A percentile compares a stretch with the other conserved stretches of the same genome.
Evolutionary conservation across 2,329 filamentous ascomycete species (phyloP).

Genomic region (Neopestalotiopsis rosae): DNA sequence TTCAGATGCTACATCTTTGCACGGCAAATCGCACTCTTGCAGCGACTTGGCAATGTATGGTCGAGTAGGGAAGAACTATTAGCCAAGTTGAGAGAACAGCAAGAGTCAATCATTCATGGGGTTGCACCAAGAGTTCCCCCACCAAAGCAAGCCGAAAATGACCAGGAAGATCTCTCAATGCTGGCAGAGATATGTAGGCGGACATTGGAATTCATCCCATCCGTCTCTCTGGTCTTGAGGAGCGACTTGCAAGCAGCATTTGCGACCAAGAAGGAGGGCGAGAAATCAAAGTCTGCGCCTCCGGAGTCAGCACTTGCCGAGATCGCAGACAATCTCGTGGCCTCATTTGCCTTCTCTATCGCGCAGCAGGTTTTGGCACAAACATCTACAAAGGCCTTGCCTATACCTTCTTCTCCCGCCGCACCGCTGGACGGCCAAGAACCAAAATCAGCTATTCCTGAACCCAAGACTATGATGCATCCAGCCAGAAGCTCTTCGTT

Average conservation of each 20-base stretch:
- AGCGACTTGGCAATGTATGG: slow-evolving; percentile 79
- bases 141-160: slow-evolving; percentile 56
- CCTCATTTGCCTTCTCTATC: slow-evolving; percentile 79
- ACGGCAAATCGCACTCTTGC: slow-evolving; percentile 80
- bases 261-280: slow-evolving; percentile 40
- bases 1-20: slow-evolving; percentile 94
- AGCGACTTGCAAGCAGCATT: slow-evolving; percentile 75
- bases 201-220: slow-evolving; percentile 82
- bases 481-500: slow-evolving; percentile 70
- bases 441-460: slow-evolving; percentile 66
- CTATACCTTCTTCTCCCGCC: slow-evolving; percentile 66
- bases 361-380: slow-evolving; percentile 79
- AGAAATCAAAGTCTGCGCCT: slow-evolving; percentile 27
- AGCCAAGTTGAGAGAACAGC: slow-evolving; percentile 66
- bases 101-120: slow-evolving; percentile 62
- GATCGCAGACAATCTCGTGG: slow-evolving; percentile 74
- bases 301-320: slow-evolving; percentile 49
- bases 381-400: slow-evolving; percentile 71
- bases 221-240: slow-evolving; percentile 79
- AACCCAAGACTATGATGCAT: slow-evolving; percentile 74
- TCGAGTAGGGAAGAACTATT: slow-evolving; percentile 67
- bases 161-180: slow-evolving; percentile 75
- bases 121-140: slow-evolving; percentile 58
- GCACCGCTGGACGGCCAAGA: slow-evolving; percentile 55
- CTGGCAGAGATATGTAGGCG: slow-evolving; percentile 88